Conservation (phyloP, 139 green algal species). For the Diplosphaera chodatii region DNA sequence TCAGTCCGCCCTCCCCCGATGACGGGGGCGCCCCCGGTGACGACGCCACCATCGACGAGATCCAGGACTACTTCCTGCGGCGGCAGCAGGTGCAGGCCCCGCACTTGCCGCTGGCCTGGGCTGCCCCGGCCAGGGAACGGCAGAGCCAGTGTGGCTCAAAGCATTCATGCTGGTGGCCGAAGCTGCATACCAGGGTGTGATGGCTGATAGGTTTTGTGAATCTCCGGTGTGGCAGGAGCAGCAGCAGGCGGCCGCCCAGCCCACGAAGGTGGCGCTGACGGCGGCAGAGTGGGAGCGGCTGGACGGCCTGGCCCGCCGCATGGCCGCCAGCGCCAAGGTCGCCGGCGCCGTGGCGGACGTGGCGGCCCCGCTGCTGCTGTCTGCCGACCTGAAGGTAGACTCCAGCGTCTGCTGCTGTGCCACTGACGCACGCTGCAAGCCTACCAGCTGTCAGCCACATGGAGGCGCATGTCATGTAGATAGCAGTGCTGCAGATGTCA, state of each 20-base stretch:
- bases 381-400: slow-evolving; percentile 34
- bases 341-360: slow-evolving; percentile 45
- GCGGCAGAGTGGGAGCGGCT: slow-evolving; percentile 24
- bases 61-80: slow-evolving; percentile 25
- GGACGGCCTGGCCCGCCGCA: slow-evolving; percentile 24
- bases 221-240: too few species aligned
- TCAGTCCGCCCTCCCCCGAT: background rate
- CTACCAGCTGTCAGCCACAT: too few species aligned
- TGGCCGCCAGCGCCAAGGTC: slow-evolving; percentile 44
- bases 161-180: too few species aligned
- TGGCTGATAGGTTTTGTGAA: too few species aligned
- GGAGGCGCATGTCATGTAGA: too few species aligned
- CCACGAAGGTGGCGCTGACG: slow-evolving; percentile 15
- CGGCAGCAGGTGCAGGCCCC: background rate
- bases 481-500: too few species aligned
- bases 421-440: too few species aligned
- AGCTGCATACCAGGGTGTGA: too few species aligned
- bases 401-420: too few species aligned
- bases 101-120: too few species aligned
- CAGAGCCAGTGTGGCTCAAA: too few species aligned
- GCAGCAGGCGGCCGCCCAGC: background rate
- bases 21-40: background rate
- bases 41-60: slow-evolving; percentile 13
- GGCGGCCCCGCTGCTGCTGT: slow-evolving; percentile 46
- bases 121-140: too few species aligned